phyloP scores from a whole-genome alignment of 2,329 filamentous ascomycete species.

The Xylariaceae sp. region DNA sequence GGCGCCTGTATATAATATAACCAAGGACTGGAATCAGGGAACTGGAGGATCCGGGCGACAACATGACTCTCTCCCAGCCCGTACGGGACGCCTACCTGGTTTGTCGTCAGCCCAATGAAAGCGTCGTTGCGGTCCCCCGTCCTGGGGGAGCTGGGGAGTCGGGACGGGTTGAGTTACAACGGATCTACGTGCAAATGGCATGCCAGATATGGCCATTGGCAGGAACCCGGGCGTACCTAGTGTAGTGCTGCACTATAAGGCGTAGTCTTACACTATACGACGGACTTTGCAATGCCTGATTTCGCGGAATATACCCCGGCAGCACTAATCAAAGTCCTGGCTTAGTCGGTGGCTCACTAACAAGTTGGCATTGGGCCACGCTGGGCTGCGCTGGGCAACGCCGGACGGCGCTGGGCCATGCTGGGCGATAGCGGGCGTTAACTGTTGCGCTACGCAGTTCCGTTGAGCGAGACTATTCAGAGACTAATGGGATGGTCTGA shows the following conservation, averaged over 20 bases:
- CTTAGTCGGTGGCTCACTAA: slow-evolving; percentile 6
- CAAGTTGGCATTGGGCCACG: neutral
- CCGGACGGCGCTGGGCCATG: neutral
- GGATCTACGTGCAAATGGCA: neutral
- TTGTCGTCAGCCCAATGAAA: slow-evolving; percentile 3
- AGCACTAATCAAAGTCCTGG: slow-evolving; percentile 9
- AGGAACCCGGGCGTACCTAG: neutral
- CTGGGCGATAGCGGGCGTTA: neutral
- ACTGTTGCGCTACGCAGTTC: slow-evolving; percentile 6
- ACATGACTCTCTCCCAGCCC: neutral
- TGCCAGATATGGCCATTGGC: neutral
- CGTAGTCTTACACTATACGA: neutral
- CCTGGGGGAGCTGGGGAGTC: neutral
- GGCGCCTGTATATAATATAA: neutral
- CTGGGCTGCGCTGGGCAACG: neutral
- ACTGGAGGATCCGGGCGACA: neutral
- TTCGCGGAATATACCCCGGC: slow-evolving; percentile 14
- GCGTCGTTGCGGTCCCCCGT: slow-evolving; percentile 1
- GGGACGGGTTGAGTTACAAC: neutral
- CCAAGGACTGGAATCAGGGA: neutral
- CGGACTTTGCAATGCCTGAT: neutral
- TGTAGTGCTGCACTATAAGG: slow-evolving; percentile 3
- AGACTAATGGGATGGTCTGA: slow-evolving; percentile 8
- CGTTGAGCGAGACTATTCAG: slow-evolving; percentile 1
- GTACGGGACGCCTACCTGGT: neutral